A percentile compares a stretch with the other conserved stretches of the same genome.
Evolutionary conservation across 352 stramenopile genomes (phyloP).

Genomic region (Pythium volutum): DNA sequence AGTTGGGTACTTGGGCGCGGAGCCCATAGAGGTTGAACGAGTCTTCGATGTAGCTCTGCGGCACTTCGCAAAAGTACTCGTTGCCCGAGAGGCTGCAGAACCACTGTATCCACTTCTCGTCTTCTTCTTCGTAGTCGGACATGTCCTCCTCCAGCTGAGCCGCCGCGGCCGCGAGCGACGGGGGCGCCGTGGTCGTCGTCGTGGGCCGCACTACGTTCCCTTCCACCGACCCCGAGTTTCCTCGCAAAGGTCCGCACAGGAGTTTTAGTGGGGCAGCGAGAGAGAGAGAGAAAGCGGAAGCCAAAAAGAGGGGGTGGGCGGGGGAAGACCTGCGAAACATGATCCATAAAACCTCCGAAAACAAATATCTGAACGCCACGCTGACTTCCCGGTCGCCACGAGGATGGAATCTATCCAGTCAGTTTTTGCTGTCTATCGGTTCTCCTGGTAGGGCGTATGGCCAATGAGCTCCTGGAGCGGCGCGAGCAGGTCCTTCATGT

Average conservation of each 20-base stretch:
- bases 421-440: constrained; percentile 38
- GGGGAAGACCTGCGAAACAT: constrained; percentile 14
- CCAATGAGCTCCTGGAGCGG: constrained; percentile 57
- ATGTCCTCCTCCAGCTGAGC: constrained; percentile 41
- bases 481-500: constrained; percentile 54
- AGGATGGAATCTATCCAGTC: neutral
- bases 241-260: constrained; percentile 10
- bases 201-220: constrained; percentile 6
- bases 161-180: constrained; percentile 21
- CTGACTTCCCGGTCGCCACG: constrained; percentile 5
- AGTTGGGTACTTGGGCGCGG: constrained; percentile 87
- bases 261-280: constrained; percentile 17
- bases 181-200: constrained; percentile 19
- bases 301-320: constrained; percentile 18
- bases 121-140: constrained; percentile 90
- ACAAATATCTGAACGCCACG: neutral
- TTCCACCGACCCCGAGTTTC: constrained; percentile 17
- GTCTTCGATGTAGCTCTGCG: constrained; percentile 92
- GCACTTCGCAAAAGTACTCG: constrained; percentile 91
- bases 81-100: constrained; percentile 92
- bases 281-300: too few relatives aligned
- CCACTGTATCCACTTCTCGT: constrained; percentile 93
- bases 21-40: constrained; percentile 93
- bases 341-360: constrained; percentile 11
- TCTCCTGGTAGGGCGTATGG: constrained; percentile 70